Percentiles rank a stretch among this genome's conserved stretches.
Conservation (phyloP, 805 yeast genomes). For the Lipomyces sp. region DNA sequence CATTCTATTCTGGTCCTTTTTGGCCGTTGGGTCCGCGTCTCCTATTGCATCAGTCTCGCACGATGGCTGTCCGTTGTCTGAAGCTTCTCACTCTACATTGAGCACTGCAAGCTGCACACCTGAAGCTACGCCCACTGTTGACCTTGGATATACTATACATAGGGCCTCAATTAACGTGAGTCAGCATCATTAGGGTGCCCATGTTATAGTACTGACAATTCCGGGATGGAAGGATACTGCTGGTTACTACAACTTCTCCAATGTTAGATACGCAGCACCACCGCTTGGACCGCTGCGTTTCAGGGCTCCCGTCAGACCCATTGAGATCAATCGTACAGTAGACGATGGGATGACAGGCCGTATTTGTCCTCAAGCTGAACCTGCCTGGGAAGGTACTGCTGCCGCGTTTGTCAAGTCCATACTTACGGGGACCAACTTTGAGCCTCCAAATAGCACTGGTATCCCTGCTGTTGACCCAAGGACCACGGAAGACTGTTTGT, state of each 20-base stretch:
- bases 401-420: background rate
- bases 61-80: no score
- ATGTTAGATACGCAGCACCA: constrained; percentile 35
- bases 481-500: constrained; percentile 32
- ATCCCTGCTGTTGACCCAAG: background rate
- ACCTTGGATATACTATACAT: no score
- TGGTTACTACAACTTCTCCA: constrained; percentile 17
- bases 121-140: no score
- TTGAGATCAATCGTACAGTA: constrained; percentile 8
- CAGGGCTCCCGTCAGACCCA: constrained; percentile 26
- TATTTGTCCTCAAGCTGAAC: constrained; percentile 30
- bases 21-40: no score
- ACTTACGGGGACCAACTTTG: background rate
- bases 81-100: no score
- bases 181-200: no score
- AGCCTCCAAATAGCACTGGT: constrained; percentile 4
- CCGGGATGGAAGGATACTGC: no score
- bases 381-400: background rate
- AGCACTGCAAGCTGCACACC: no score
- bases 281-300: constrained; percentile 31
- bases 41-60: no score
- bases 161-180: no score
- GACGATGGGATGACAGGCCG: constrained; percentile 26
- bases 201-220: no score
- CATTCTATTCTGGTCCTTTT: no score